phyloP scores from a whole-genome alignment of 192 early-diverging fungal genomes.

The Backusella psychrophila region DNA sequence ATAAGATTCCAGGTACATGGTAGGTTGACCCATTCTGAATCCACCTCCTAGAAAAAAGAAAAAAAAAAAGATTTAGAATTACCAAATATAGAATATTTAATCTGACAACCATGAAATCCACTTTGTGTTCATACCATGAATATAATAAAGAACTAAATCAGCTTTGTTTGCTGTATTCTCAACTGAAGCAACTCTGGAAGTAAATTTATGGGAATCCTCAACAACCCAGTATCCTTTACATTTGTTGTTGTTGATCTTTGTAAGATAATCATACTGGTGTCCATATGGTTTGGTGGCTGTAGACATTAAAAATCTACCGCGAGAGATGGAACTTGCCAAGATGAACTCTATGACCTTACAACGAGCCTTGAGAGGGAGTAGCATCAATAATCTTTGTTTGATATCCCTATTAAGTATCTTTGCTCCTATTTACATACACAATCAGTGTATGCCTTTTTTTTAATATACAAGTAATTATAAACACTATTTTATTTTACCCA shows the following conservation, averaged over 20 bases:
- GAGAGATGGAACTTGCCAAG: background rate
- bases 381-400: background rate
- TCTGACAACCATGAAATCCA: background rate
- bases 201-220: background rate
- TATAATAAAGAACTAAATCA: constrained; percentile 15
- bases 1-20: constrained; percentile 14
- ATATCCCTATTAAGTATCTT: background rate
- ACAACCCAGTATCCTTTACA: constrained; percentile 10
- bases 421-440: background rate
- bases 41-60: background rate
- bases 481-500: background rate
- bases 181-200: background rate
- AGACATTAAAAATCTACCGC: background rate
- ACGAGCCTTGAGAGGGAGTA: background rate
- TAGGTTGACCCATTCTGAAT: constrained; percentile 8
- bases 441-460: background rate
- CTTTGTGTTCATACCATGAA: constrained; percentile 16
- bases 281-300: constrained; percentile 2
- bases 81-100: background rate
- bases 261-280: background rate
- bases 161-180: background rate
- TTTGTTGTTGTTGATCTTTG: background rate
- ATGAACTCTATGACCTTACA: background rate
- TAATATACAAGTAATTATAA: background rate
- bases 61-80: background rate